Conservation (phyloP, 352 stramenopile genomes). For the Pythium dissotocum region DNA sequence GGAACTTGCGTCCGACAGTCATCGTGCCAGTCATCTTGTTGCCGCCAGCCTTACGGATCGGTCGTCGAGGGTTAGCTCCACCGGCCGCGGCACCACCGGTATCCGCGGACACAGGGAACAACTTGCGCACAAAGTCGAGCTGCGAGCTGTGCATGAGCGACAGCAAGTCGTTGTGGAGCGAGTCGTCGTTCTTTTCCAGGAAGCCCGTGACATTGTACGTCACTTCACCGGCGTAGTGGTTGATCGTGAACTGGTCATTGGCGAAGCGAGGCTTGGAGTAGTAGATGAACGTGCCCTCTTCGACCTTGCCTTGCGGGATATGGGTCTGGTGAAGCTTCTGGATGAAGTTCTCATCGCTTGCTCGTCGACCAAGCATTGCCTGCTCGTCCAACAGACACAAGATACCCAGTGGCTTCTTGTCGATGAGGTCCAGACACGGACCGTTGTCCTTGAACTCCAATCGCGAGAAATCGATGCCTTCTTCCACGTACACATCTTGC, state of each 20-base stretch:
- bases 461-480: constrained; percentile 93
- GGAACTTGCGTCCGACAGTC: constrained; percentile 90
- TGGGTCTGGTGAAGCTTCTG: constrained; percentile 92
- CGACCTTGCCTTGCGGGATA: constrained; percentile 70
- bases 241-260: constrained; percentile 95
- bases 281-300: constrained; percentile 76
- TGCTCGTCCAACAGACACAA: constrained; percentile 96
- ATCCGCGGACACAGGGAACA: constrained; percentile 60
- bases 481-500: constrained; percentile 96
- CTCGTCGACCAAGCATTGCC: constrained; percentile 89
- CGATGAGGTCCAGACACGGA: constrained; percentile 92
- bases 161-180: constrained; percentile 90
- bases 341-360: constrained; percentile 91
- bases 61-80: constrained; percentile 49
- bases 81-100: constrained; percentile 33
- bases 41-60: constrained; percentile 64
- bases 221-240: constrained; percentile 97
- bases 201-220: constrained; percentile 96
- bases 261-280: constrained; percentile 87
- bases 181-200: constrained; percentile 98
- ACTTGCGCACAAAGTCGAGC: constrained; percentile 72
- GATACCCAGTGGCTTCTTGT: constrained; percentile 92
- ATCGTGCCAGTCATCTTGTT: constrained; percentile 91
- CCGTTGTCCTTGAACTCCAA: constrained; percentile 94
- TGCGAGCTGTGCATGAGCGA: constrained; percentile 87